A percentile compares a stretch with the other conserved stretches of the same genome.
Conservation (phyloP, 352 stramenopile genomes). For the Phytophthora cryptogea region DNA sequence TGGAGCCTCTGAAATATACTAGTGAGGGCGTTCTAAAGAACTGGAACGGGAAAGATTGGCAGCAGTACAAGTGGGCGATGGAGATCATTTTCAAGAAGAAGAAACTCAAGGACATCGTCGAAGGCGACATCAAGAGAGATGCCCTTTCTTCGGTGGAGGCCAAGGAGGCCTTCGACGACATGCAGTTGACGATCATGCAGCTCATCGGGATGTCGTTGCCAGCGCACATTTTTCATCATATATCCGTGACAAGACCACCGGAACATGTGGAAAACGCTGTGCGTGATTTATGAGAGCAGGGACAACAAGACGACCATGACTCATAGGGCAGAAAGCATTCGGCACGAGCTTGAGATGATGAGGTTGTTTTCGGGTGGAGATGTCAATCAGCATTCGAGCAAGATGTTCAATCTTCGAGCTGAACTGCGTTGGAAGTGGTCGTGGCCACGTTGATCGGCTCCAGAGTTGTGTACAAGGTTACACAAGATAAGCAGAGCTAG, state of each 20-base stretch:
- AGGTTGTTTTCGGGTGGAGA: constrained; percentile 7
- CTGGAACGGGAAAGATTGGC: not conserved
- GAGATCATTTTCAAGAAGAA: not conserved
- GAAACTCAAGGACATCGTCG: not conserved
- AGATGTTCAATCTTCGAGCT: constrained; percentile 21
- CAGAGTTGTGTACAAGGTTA: too few relatives aligned
- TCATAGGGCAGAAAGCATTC: not conserved
- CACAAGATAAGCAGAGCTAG: too few relatives aligned
- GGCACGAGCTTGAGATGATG: constrained; percentile 5
- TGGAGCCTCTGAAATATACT: not conserved
- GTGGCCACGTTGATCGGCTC: too few relatives aligned
- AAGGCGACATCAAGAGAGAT: not conserved
- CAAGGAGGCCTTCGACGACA: not conserved
- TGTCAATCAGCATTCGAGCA: constrained; percentile 13
- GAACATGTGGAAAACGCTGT: constrained; percentile 11
- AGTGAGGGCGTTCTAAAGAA: not conserved
- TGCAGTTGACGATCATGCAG: constrained; percentile 2
- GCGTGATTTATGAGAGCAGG: constrained; percentile 10
- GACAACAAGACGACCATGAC: constrained; percentile 8
- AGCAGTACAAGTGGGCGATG: not conserved
- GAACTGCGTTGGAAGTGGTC: constrained; percentile 7
- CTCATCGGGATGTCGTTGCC: constrained; percentile 7
- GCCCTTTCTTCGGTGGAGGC: not conserved
- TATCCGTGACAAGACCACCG: constrained; percentile 15
- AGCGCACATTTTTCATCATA: constrained; percentile 2